phyloP scores from a whole-genome alignment of 352 stramenopile species.

The Globisporangium irregulare region DNA sequence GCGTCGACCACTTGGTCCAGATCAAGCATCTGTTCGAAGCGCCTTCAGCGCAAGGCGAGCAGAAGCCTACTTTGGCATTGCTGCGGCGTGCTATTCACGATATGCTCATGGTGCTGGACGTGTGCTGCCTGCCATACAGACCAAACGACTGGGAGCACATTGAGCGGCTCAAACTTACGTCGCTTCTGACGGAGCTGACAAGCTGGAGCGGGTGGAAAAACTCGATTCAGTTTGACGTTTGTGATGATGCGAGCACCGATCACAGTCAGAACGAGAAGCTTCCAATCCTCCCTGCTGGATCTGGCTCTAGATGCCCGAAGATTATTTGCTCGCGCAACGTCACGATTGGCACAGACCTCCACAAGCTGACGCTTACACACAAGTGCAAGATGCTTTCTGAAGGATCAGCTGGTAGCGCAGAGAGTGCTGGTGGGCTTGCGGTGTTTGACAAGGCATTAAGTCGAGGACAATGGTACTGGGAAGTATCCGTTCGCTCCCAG shows the following conservation, averaged over 20 bases:
- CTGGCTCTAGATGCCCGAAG: constrained; percentile 56
- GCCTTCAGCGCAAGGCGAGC: constrained; percentile 9
- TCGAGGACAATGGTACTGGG: constrained; percentile 80
- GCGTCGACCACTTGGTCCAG: constrained; percentile 33
- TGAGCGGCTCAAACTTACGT: constrained; percentile 51
- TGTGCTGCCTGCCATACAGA: constrained; percentile 74
- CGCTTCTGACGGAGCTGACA: constrained; percentile 64
- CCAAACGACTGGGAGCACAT: constrained; percentile 62
- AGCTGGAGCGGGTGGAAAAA: constrained; percentile 78
- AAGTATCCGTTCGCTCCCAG: constrained; percentile 56
- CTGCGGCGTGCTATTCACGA: constrained; percentile 64
- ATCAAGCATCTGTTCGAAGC: constrained; percentile 35
- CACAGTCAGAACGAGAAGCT: constrained; percentile 28
- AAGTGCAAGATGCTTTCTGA: constrained; percentile 13
- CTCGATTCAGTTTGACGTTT: constrained; percentile 51
- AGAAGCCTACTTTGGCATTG: constrained; percentile 19
- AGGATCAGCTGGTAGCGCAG: not conserved
- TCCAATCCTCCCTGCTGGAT: constrained; percentile 54
- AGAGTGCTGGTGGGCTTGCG: constrained; percentile 39
- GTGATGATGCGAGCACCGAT: constrained; percentile 37
- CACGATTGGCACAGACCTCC: constrained; percentile 64
- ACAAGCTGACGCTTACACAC: constrained; percentile 54
- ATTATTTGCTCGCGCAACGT: constrained; percentile 66
- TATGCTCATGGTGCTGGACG: constrained; percentile 71
- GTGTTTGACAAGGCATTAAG: constrained; percentile 65